Conservation (phyloP, 2,329 filamentous ascomycete species). For the Harringtonia aguacate region DNA sequence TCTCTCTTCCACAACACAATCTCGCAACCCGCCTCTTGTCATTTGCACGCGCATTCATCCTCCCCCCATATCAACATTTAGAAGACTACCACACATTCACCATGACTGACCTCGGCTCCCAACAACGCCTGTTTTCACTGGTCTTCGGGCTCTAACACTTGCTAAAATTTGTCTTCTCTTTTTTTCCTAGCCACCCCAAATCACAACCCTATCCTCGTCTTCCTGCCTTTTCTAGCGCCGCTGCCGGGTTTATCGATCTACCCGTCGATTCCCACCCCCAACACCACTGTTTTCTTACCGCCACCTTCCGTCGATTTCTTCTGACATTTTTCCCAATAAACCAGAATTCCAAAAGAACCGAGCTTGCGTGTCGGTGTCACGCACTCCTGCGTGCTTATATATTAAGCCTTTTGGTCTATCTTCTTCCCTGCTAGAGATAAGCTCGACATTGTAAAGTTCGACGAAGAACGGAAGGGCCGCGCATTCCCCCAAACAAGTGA, state of each 20-base stretch:
- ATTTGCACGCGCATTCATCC: background rate
- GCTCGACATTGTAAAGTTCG: no score
- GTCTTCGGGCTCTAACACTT: conserved; percentile 3
- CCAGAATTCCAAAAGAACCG: no score
- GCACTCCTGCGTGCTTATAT: no score
- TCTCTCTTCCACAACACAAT: no score
- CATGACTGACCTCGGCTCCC: conserved; percentile 4
- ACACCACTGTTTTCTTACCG: background rate
- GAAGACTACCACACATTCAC: background rate
- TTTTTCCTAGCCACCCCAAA: background rate
- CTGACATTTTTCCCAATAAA: background rate
- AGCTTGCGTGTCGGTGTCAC: no score
- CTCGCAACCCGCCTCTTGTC: background rate
- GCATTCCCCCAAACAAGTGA: no score
- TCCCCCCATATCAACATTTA: background rate
- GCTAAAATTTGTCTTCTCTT: conserved; percentile 1
- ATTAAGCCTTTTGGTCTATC: no score
- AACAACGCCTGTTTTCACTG: conserved; percentile 2
- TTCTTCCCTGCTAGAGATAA: no score
- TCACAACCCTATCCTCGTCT: background rate
- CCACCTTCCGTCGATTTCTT: background rate
- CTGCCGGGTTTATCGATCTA: background rate
- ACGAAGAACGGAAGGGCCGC: no score
- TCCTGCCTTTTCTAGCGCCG: background rate
- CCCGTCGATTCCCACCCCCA: background rate